Base-by-base conservation (phyloP, 164 flowering plant species). In the Amborella trichopoda region DNA sequence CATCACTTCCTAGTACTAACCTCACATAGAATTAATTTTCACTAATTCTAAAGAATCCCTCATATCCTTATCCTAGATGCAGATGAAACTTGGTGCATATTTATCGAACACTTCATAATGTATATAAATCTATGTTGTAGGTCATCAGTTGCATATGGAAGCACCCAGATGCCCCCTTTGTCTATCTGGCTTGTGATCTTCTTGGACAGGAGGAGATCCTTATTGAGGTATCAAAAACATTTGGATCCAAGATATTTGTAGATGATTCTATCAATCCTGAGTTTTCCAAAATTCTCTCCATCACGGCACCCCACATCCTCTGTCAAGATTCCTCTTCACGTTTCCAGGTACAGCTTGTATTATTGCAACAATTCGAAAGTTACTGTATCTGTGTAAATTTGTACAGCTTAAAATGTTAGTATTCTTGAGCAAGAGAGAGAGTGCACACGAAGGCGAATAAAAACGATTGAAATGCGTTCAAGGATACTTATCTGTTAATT, bases 141-240 rank as follows among this genome's bases (percentile, higher is more conserved):
- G 76, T 87, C 28, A 70, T 81, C 58, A 73, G 75, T 61, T 87
- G 96, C 62, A 83, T 87, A 69, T 87, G 96, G 96, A 79, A 77
- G 67, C 90, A 87, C 58, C 94, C 96, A n/a, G 58, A 75, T 62
- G 80, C 87, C 26, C 62, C 71, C 2, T 49, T 59, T 6, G 90
- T 83, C 16, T 83, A 83, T 64, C 76, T 87, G 51, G 62, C 75
- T 27, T 81, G 96, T 38, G 79, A 79, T 70, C 68, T 87, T 39
- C 90, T 87, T 34, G 96, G 90, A 44, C 96, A 79, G 63, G 94
- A 83, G 60, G 85, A 83, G 25, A 71, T 87, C 48, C 76, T 87
- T 17, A 63, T 55, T 6, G 62, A 64, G 28, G 88, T 87, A n/a
- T 74, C 73, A 26, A 60, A 51, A 67, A 76, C 81, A 46, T 87